Base-by-base conservation (phyloP, 129 eudicot species). In the Calendula officinalis region DNA sequence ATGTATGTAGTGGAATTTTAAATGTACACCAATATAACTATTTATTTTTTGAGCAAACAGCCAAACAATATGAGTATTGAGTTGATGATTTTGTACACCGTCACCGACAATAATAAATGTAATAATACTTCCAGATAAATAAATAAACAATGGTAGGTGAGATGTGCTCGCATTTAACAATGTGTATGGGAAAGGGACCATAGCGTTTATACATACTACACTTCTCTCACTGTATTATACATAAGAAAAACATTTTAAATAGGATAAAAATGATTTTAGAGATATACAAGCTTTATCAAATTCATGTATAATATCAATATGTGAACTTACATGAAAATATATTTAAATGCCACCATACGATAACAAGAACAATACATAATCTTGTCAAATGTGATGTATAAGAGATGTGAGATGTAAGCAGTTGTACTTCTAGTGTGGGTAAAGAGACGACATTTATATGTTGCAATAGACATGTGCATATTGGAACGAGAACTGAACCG, bases 21-120 rank as follows among this genome's bases (percentile, higher is more conserved):
- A 8, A 38, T 6, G 11, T 10, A 2, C 30, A 22, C 30, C 30
- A 22, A 22, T 22, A 22, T 22, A 22, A 22, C 30, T 22, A 22
- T 22, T 22, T 22, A 22, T 22, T 13, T 45, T 56, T 47, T 12
- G 40, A 48, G 27, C 11, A 55, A 64, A 73, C 50, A 56, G 13
- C 17, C 11, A 55, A 64, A 73, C 50, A 56, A 30, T 36, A 30
- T 47, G 45, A 65, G 72, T 46, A 45, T 47, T 30, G 58, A 46
- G 54, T 46, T 64, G 43, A 56, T 65, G 39, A 64, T 56, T 72
- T 56, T 47, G 67, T 65, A 56, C 66, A 58, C 78, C 78, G 72
- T 64, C 78, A 27, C 78, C 78, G 72, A 73, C 78, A 27, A 54
- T 46, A 46, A 12, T 48, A 58, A 73, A 59, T 39, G 60, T 3